Evolutionary conservation across 306 rosid genomes (phyloP).

Genomic region (Lathyrus tuberosus): DNA sequence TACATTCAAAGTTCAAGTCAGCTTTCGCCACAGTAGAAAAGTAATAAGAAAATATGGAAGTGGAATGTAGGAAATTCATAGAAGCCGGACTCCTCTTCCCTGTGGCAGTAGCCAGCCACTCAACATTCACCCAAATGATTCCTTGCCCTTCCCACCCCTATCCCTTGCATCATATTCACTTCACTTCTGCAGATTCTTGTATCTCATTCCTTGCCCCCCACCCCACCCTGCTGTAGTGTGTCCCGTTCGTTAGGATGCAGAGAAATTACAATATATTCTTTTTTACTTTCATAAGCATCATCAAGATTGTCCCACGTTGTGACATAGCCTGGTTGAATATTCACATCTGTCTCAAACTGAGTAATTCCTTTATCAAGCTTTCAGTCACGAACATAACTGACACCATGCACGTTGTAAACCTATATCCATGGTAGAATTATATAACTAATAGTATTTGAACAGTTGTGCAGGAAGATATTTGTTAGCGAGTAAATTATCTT

Average conservation of each 20-base stretch:
- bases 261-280: background rate
- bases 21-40: background rate
- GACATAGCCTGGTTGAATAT: constrained; percentile 92
- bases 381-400: constrained; percentile 75
- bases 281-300: too few relatives aligned
- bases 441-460: background rate
- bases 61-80: background rate
- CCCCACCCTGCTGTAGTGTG: background rate
- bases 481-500: too few relatives aligned
- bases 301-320: constrained; percentile 98
- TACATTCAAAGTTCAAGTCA: background rate
- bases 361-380: constrained; percentile 86
- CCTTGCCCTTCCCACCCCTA: background rate
- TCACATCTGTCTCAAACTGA: constrained; percentile 87
- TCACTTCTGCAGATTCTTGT: background rate
- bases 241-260: background rate
- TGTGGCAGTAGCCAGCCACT: background rate
- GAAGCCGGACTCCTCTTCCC: background rate
- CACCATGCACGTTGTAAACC: constrained; percentile 96
- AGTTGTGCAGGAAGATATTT: too few relatives aligned
- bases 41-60: background rate
- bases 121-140: background rate
- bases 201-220: background rate
- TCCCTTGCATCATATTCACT: background rate
- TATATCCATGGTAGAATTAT: constrained; percentile 32